phyloP scores from a whole-genome alignment of 305 asterid genomes.

The Stenogyne calaminthoides region DNA sequence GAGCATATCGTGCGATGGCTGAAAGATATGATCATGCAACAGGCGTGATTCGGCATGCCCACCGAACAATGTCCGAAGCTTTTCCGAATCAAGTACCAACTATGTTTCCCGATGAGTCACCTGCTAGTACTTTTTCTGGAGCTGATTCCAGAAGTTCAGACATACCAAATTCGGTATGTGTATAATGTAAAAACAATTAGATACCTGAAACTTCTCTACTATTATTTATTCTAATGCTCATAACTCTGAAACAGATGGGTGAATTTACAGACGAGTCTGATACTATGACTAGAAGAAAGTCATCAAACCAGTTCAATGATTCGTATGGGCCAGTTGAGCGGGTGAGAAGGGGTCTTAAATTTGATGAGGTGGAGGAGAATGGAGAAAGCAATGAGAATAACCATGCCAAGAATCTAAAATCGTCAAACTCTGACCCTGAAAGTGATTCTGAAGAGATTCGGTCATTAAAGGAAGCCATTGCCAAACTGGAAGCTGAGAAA shows the following conservation, averaged over 20 bases:
- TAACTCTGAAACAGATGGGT: slow-evolving; percentile 54
- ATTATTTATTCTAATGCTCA: slow-evolving; percentile 29
- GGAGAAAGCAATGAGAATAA: slow-evolving; percentile 32
- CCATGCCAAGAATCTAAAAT: neutral
- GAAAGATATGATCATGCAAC: slow-evolving; percentile 99
- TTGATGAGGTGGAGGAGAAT: slow-evolving; percentile 61
- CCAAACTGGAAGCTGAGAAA: slow-evolving; percentile 86
- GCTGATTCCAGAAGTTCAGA: slow-evolving; percentile 60
- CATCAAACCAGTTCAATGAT: slow-evolving; percentile 43
- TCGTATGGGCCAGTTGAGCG: slow-evolving; percentile 49
- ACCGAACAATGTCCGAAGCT: slow-evolving; percentile 85
- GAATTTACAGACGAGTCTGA: slow-evolving; percentile 55
- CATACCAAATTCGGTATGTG: slow-evolving; percentile 44
- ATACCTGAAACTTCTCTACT: slow-evolving; percentile 30
- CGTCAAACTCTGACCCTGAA: slow-evolving; percentile 32
- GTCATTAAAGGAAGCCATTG: slow-evolving; percentile 63
- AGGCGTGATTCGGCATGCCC: slow-evolving; percentile 97
- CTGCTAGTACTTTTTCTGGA: slow-evolving; percentile 48
- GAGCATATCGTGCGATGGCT: slow-evolving; percentile 97
- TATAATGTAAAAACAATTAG: slow-evolving; percentile 37
- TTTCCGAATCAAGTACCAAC: slow-evolving; percentile 73
- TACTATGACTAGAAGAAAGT: slow-evolving; percentile 41
- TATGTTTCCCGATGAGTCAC: slow-evolving; percentile 68
- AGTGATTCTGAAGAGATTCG: slow-evolving; percentile 62
- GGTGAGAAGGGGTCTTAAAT: slow-evolving; percentile 79